phyloP scores from a whole-genome alignment of 768 basidiomycete genomes.

The Boletales sp. region DNA sequence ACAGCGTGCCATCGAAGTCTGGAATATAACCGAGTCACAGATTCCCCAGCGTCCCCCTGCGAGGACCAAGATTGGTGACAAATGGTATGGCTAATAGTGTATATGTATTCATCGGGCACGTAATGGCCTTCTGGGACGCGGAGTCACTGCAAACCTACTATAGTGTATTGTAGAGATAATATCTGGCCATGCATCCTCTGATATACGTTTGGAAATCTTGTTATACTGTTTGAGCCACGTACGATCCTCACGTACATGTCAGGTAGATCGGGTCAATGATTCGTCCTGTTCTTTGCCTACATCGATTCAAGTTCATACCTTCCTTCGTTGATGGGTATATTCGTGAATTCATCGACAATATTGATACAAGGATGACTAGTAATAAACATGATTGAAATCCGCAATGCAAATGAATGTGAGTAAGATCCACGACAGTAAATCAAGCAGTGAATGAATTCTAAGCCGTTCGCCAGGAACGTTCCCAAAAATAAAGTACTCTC shows the following conservation, averaged over 20 bases:
- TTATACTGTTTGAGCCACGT: too few relatives aligned
- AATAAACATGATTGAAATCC: slow-evolving; percentile 5
- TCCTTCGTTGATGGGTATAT: too few relatives aligned
- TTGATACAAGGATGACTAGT: neutral
- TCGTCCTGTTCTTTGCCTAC: too few relatives aligned
- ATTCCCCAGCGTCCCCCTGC: slow-evolving; percentile 74
- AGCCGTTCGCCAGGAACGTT: neutral
- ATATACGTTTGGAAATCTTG: neutral
- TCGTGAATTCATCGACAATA: too few relatives aligned
- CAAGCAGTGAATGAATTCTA: too few relatives aligned
- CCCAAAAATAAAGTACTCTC: neutral
- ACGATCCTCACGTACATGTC: too few relatives aligned
- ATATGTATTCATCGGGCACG: neutral
- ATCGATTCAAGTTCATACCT: too few relatives aligned
- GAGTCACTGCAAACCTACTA: neutral
- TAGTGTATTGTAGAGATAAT: slow-evolving; percentile 21
- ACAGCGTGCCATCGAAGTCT: slow-evolving; percentile 85
- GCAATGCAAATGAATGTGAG: neutral
- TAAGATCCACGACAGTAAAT: neutral
- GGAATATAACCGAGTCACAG: slow-evolving; percentile 68
- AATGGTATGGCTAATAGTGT: slow-evolving; percentile 63
- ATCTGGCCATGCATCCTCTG: neutral
- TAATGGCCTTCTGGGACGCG: neutral
- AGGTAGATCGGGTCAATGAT: too few relatives aligned
- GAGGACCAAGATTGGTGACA: slow-evolving; percentile 51